These are phyloP conservation scores for Globisporangium nunn DNA, from an alignment of 352 stramenopile species.

Conservation along the genomic window DNA sequence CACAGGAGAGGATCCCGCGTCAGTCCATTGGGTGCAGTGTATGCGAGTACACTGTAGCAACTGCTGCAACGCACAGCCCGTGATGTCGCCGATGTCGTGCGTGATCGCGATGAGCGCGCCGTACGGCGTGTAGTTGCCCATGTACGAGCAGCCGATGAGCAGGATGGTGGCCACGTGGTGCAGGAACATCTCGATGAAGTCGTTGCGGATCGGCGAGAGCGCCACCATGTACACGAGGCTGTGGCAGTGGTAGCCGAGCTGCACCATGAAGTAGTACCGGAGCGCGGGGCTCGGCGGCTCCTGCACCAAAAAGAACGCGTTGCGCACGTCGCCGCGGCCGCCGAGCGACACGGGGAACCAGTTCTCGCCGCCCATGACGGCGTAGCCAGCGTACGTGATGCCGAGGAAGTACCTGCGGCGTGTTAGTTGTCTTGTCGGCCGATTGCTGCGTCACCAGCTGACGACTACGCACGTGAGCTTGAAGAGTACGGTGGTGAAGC, in stretches of 20 bases:
- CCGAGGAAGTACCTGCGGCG: constrained; percentile 37
- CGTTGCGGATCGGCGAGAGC: constrained; percentile 48
- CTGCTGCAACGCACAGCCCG: constrained; percentile 27
- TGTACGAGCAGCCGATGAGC: constrained; percentile 34
- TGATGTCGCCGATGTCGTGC: constrained; percentile 47
- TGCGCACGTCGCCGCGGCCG: constrained; percentile 23
- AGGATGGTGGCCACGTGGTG: constrained; percentile 50
- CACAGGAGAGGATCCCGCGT: background rate
- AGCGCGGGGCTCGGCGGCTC: constrained; percentile 25
- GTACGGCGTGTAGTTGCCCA: constrained; percentile 38
- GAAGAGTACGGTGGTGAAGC: constrained; percentile 66
- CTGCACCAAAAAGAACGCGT: constrained; percentile 23
- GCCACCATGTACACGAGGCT: constrained; percentile 46
- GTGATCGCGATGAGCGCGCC: constrained; percentile 44
- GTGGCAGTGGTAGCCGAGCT: constrained; percentile 53
- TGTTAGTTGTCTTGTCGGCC: background rate
- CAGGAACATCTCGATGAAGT: constrained; percentile 56
- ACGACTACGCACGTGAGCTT: constrained; percentile 38
- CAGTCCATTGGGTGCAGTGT: too few relatives aligned
- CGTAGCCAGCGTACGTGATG: constrained; percentile 36
- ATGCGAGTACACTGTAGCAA: background rate
- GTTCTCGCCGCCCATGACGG: constrained; percentile 32
- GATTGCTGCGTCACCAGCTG: too few relatives aligned
- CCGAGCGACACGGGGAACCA: constrained; percentile 37
- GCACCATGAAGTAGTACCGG: constrained; percentile 43